Evolutionary conservation across 129 eudicot species (phyloP).

Genomic region (Helichrysum umbraculigerum): DNA sequence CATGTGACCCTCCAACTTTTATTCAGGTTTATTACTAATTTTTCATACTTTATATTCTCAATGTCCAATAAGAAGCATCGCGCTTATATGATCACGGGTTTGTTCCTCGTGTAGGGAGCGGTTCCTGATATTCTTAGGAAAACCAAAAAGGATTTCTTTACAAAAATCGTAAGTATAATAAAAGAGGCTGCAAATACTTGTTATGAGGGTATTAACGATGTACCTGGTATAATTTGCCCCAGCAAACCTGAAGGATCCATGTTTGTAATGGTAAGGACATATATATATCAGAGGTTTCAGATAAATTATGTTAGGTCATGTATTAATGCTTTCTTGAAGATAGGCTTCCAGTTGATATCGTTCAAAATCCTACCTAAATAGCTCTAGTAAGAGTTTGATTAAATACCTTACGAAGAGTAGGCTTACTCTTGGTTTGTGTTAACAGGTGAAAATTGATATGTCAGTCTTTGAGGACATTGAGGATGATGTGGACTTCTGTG

Average conservation of each 20-base stretch:
- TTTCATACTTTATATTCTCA: background rate
- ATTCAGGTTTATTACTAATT: constrained; percentile 54
- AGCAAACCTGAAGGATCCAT: constrained; percentile 90
- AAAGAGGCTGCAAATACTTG: constrained; percentile 55
- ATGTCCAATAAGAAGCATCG: background rate
- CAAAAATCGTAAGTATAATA: constrained; percentile 43
- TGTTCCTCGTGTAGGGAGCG: constrained; percentile 59
- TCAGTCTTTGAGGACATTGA: constrained; percentile 54
- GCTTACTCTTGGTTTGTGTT: background rate
- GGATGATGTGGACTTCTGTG: constrained; percentile 82
- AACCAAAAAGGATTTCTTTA: constrained; percentile 64
- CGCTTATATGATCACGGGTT: background rate
- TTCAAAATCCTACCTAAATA: background rate
- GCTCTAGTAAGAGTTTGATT: background rate
- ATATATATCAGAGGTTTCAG: background rate
- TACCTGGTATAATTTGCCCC: constrained; percentile 76
- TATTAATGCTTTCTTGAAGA: background rate
- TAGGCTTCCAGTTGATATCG: background rate
- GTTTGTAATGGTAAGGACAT: constrained; percentile 81
- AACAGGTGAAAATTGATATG: constrained; percentile 68
- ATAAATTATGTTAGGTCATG: constrained; percentile 1
- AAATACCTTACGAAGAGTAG: no score
- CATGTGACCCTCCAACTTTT: constrained; percentile 72
- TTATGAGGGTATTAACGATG: constrained; percentile 49
- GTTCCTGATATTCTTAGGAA: constrained; percentile 64